Base-by-base conservation (phyloP, 2,329 filamentous ascomycete genomes). In the Neonectria faginata region DNA sequence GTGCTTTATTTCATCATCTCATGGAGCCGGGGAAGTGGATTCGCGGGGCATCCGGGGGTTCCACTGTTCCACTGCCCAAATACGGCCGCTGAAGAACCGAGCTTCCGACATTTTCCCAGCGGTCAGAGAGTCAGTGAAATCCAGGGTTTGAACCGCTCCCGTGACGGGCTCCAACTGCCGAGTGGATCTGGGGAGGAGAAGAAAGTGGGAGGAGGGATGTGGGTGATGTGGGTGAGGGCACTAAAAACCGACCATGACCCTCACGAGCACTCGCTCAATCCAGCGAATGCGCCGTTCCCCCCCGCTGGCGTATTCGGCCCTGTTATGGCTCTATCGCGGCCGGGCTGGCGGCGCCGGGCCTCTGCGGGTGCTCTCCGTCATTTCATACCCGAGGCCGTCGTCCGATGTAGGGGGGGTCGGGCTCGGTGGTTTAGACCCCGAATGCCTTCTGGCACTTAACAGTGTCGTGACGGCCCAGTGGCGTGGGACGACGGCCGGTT, bases 61-160 rank as follows among this genome's bases (percentile, higher is more conserved):
- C 60, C 63, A 67, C 59, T 27, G 11, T 4, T n/a, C n/a, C n/a
- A n/a, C n/a, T n/a, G n/a, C 12, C 54, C 57, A 60, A 73, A 66
- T 73, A 73, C 62, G 67, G 58, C 70, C 70, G 70, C 16, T 50
- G 60, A 72, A 63, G 57, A 60, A 66, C 70, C 70, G 70, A 71
- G 54, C 5, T 41, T 5, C 70, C 65, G 69, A 61, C 31, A 50
- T 67, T 73, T 60, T 70, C 12, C 64, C 69, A 61, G 31, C 33
- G 20, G 45, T 45, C 39, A 55, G 31, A 36, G 12, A 20, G 33
- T 33, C 44, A 16, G 36, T 16, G 22, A 12, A 36, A 36, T 16
- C 11, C 33, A 54, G 47, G 57, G 44, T 53, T 33, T 59, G 55
- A 22, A 22, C 22, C 25, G 60, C 53, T 59, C 57, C 57, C 62